Evolutionary conservation across 441 rosid genomes (phyloP), one percentile per base, ranked within the genome.

Genomic region (Eutrema salsugineum): DNA sequence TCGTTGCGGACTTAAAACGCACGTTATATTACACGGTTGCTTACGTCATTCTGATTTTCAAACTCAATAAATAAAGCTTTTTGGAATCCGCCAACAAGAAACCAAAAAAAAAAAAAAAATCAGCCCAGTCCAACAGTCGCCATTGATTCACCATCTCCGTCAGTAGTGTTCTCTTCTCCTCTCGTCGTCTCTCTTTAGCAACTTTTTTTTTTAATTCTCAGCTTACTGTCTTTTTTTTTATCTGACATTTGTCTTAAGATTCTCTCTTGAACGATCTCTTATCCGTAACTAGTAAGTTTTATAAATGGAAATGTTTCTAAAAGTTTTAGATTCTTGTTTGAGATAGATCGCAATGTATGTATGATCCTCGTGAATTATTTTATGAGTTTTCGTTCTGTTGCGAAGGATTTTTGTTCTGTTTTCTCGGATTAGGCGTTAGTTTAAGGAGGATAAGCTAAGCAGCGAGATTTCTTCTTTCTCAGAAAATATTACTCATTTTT

Each of bases 1-100:
- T 63, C 68, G 22, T 35, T 15, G 58, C 88, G 88, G 91, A 87
- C 87, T 67, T 84, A 82, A 87, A 83, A 78, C 70, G 5, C 77
- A 75, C 76, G 69, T 77, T 82, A 72, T 75, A 19, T 71, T 19
- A 43, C 8, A 56, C 63, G 57, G 59, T 51, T n/a, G 4, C 50
- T 27, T 32, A 48, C 50, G 71, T 57, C 72, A 57, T 16, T 22
- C 50, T 32, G 50, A 14, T 70, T 57, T 28, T 77, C 30, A 54
- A 69, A 39, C 46, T 62, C 47, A 35, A 16, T 69, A 68, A 36
- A 66, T 51, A 40, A 17, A 36, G 11, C 72, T 16, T 77, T 30
- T 83, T 88, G 71, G 69, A 81, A 69, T 84, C 90, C 84, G 87
- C 22, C 54, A 38, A 38, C 42, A 7, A 6, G 36, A 7, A 55